Base-by-base conservation (phyloP, 2,329 filamentous ascomycete species). In the Claviceps fusiformis region DNA sequence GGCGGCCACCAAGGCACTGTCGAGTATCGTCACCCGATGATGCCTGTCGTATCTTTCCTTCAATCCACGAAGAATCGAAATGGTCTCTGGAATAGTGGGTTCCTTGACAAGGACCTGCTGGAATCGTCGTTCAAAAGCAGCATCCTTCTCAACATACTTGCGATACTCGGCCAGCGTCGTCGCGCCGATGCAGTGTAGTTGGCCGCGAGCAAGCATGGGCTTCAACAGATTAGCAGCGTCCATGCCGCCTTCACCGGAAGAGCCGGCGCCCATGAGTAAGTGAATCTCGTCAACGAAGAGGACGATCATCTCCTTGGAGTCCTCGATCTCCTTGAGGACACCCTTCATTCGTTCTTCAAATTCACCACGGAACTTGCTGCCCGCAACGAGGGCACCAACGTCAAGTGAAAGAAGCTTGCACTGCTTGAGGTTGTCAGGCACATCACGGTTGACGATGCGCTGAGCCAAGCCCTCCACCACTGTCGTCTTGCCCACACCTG, bases 301-400 rank as follows among this genome's bases (percentile, higher is more conserved):
- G 53, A 98, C 86, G 66, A 98, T 96, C 77, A 91, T 95, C 56
- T 97, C 92, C 68, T 93, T 95, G 53, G 90, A 89, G 55, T 95
- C 85, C 62, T 91, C 81, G 57, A 98, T 95, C 73, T 98, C 93
- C 71, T 97, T 98, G 64, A 98, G 72, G 5, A 98, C 93, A 55
- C 92, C 91, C 80, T 98, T 98, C 91, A 98, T 97, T 63, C 93
- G 83, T 77, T 98, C 93, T 70, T 98, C 93, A 57, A 98, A 98
- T 70, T 98, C 93, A 74, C 93, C 93, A 52, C 93, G 85, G 75
- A 95, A 98, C 74, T 98, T 98, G 81, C 90, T 96, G 62, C 93
- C 93, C 56, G 93, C 93, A 59, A 98, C 92, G 56, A 98, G 77
- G 29, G 92, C 87, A 63, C 93, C 93, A 50, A 98, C 92, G 65